A percentile compares a stretch with the other conserved stretches of the same genome.
Evolutionary conservation across 2,329 filamentous ascomycete species (phyloP).

Genomic region (Elsinoe necatrix): DNA sequence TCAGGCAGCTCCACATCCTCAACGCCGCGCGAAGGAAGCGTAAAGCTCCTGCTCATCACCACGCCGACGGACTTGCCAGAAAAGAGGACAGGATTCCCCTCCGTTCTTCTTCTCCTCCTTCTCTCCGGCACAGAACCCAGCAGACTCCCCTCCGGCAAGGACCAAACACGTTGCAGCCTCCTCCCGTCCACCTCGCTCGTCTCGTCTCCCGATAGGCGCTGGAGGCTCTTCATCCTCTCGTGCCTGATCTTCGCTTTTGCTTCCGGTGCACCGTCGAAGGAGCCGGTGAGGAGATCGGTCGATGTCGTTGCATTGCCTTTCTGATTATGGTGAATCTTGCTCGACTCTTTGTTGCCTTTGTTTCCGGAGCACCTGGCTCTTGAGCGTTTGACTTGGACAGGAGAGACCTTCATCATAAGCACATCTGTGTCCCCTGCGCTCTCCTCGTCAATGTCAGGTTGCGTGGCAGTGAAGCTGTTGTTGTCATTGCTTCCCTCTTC

Average conservation of each 20-base stretch:
- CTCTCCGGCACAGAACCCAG: slow-evolving; percentile 4
- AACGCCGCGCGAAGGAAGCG: neutral
- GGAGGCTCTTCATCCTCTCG: slow-evolving; percentile 9
- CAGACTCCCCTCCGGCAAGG: neutral
- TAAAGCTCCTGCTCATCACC: neutral
- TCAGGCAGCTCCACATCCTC: neutral
- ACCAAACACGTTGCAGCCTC: slow-evolving; percentile 2
- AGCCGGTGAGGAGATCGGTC: neutral
- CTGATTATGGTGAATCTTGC: neutral
- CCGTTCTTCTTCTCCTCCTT: neutral
- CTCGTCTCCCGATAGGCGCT: neutral
- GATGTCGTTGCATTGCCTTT: neutral
- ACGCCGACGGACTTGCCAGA: neutral
- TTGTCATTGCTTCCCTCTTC: no score
- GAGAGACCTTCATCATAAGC: neutral
- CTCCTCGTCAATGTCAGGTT: neutral
- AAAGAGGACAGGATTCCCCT: neutral
- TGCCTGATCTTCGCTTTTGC: neutral
- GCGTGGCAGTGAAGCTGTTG: no score
- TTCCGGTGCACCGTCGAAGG: neutral
- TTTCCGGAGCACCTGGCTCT: neutral
- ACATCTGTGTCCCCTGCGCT: neutral
- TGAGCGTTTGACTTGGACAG: neutral
- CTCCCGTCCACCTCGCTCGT: neutral
- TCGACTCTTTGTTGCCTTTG: neutral